Evolutionary conservation across 805 yeast species (phyloP).

Genomic region (Saturnispora sekii): DNA sequence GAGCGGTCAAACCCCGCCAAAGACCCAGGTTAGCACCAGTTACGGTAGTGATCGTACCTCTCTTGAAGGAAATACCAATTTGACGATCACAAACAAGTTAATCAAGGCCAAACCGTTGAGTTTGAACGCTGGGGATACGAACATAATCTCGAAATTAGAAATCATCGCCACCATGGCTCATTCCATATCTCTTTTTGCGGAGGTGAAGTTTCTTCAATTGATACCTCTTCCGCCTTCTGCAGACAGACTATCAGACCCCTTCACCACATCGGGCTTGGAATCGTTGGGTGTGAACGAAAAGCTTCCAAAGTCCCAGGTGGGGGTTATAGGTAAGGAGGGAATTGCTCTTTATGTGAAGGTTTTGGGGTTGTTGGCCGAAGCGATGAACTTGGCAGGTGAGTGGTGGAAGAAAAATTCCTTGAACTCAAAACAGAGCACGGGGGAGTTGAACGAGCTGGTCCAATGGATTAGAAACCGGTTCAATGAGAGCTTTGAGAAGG

Average conservation of each 20-base stretch:
- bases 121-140: slow-evolving; percentile 20
- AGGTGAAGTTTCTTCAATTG: slow-evolving; percentile 78
- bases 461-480: slow-evolving; percentile 89
- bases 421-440: slow-evolving; percentile 21
- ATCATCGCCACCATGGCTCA: slow-evolving; percentile 81
- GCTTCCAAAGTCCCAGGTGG: slow-evolving; percentile 2
- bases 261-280: slow-evolving; percentile 24
- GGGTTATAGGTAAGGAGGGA: slow-evolving; percentile 47
- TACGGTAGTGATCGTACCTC: background rate
- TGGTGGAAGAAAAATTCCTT: slow-evolving; percentile 69
- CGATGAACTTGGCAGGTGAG: slow-evolving; percentile 74
- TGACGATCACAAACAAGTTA: slow-evolving; percentile 4
- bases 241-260: slow-evolving; percentile 4
- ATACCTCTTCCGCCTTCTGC: slow-evolving; percentile 55
- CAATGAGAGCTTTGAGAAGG: slow-evolving; percentile 82
- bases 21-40: background rate
- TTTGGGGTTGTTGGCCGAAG: slow-evolving; percentile 69
- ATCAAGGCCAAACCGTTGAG: slow-evolving; percentile 5
- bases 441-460: slow-evolving; percentile 46
- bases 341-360: slow-evolving; percentile 78
- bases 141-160: slow-evolving; percentile 46
- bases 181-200: slow-evolving; percentile 82
- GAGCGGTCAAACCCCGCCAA: no score
- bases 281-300: slow-evolving; percentile 7
- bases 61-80: slow-evolving; percentile 3